Conservation (phyloP, 1,284 basidiomycete genomes). For the Microbotryum saponariae region DNA sequence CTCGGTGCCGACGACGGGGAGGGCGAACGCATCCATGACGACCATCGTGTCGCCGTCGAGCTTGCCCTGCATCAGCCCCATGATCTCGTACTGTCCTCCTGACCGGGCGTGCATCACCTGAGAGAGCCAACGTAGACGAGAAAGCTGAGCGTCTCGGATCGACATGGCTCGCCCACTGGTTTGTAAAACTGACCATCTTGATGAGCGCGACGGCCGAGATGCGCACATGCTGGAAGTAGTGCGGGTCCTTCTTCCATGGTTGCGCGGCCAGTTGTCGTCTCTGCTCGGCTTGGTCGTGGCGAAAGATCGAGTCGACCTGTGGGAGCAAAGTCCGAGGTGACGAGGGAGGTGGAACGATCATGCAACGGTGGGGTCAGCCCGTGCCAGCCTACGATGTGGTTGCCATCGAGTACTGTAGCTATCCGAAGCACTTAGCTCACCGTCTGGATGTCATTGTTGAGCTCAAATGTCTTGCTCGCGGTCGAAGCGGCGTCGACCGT, state of each 20-base stretch:
- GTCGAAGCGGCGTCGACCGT: too few species aligned
- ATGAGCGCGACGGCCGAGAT: conserved; percentile 92
- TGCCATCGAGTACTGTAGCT: too few species aligned
- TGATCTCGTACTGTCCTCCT: conserved; percentile 95
- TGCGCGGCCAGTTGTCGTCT: conserved; percentile 50
- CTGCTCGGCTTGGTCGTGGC: conserved; percentile 35
- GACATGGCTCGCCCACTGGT: neutral
- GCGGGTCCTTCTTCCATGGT: conserved; percentile 83
- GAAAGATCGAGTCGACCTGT: conserved; percentile 63
- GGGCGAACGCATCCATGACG: conserved; percentile 90
- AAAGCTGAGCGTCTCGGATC: neutral
- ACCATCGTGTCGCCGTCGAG: conserved; percentile 77
- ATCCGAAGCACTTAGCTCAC: neutral
- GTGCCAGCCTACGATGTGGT: too few species aligned
- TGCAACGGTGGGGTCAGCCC: too few species aligned
- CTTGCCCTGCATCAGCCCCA: conserved; percentile 99
- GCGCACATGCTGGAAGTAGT: conserved; percentile 88
- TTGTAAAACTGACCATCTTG: conserved; percentile 69
- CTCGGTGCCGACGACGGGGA: conserved; percentile 98
- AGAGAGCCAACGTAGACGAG: neutral
- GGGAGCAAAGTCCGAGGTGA: conserved; percentile 33
- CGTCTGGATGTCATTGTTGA: conserved; percentile 63
- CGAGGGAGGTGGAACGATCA: neutral
- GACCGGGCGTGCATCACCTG: conserved; percentile 96
- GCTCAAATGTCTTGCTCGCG: conserved; percentile 51